Percentiles rank a stretch among this genome's conserved stretches.
These are phyloP conservation scores for Tylopilus plumbeoviolaceoides DNA, from an alignment of 768 basidiomycete genomes.

Conservation along the genomic window DNA sequence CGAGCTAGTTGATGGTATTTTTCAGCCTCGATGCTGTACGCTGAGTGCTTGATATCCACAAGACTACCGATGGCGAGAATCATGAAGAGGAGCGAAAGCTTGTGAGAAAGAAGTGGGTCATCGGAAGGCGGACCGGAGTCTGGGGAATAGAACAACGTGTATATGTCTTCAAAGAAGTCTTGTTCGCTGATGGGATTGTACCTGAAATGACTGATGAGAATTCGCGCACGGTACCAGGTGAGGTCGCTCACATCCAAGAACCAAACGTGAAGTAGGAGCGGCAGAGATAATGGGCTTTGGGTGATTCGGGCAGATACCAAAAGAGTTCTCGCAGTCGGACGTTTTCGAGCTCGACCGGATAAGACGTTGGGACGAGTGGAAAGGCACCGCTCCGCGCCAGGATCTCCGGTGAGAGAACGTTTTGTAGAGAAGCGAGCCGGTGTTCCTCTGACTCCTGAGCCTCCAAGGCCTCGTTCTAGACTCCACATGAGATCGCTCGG, in stretches of 20 bases:
- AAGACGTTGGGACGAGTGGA: conserved; percentile 47
- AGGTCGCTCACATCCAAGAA: conserved; percentile 60
- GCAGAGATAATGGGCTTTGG: conserved; percentile 57
- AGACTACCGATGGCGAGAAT: conserved; percentile 63
- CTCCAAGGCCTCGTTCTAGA: conserved; percentile 58
- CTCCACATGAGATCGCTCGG: conserved; percentile 8
- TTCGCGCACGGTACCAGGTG: background rate
- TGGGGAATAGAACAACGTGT: conserved; percentile 51
- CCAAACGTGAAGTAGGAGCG: conserved; percentile 61
- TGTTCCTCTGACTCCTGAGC: conserved; percentile 47
- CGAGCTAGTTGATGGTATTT: conserved; percentile 66
- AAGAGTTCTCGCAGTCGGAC: conserved; percentile 54
- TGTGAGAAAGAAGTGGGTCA: conserved; percentile 53
- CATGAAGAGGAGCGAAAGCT: conserved; percentile 62
- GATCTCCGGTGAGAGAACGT: conserved; percentile 57
- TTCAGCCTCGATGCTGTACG: conserved; percentile 65
- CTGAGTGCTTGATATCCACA: conserved; percentile 51
- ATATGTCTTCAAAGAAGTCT: conserved; percentile 59
- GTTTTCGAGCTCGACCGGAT: conserved; percentile 37
- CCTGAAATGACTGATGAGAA: conserved; percentile 35
- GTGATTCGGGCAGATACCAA: conserved; percentile 65
- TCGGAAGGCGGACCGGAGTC: conserved; percentile 41
- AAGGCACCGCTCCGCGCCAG: conserved; percentile 62
- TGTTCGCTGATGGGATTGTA: conserved; percentile 63
- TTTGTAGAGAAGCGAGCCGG: conserved; percentile 46